Evolutionary conservation across 2,329 filamentous ascomycete species (phyloP).

Genomic region (Balansia obtecta): DNA sequence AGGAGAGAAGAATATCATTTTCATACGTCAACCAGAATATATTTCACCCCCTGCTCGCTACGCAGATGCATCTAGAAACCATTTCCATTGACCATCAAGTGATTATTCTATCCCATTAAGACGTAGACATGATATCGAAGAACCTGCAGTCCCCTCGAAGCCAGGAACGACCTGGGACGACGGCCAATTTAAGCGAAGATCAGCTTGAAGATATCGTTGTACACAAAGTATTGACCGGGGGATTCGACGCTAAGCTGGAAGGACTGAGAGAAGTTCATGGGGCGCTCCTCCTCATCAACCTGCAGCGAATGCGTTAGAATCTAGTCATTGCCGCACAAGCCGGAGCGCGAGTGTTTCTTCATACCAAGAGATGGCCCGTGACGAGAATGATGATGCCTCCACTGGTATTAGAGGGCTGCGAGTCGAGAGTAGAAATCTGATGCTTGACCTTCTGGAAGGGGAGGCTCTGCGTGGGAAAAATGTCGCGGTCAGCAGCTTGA

Average conservation of each 20-base stretch:
- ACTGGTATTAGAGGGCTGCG: conserved; percentile 56
- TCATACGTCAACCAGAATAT: background rate
- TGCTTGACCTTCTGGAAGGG: conserved; percentile 77
- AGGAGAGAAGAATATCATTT: background rate
- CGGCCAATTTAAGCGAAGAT: conserved; percentile 45
- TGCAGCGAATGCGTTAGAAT: conserved; percentile 21
- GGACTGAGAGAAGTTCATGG: conserved; percentile 82
- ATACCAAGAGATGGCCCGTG: conserved; percentile 72
- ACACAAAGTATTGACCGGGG: conserved; percentile 66
- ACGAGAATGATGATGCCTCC: conserved; percentile 77
- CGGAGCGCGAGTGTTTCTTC: conserved; percentile 15
- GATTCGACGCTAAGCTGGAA: conserved; percentile 72
- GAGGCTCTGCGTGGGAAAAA: conserved; percentile 41
- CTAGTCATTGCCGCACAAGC: background rate
- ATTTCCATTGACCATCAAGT: background rate
- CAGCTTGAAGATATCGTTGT: conserved; percentile 92
- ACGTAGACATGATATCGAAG: background rate
- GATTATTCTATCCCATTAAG: background rate
- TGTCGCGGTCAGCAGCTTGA: conserved; percentile 2
- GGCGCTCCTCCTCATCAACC: conserved; percentile 76
- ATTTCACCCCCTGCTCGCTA: conserved; percentile 3
- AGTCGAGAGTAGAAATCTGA: conserved; percentile 63
- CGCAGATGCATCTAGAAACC: background rate
- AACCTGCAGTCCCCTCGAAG: background rate
- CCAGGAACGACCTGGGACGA: background rate